Conservation (phyloP, 2,329 filamentous ascomycete species). For the Ceratocystis eucalypticola region DNA sequence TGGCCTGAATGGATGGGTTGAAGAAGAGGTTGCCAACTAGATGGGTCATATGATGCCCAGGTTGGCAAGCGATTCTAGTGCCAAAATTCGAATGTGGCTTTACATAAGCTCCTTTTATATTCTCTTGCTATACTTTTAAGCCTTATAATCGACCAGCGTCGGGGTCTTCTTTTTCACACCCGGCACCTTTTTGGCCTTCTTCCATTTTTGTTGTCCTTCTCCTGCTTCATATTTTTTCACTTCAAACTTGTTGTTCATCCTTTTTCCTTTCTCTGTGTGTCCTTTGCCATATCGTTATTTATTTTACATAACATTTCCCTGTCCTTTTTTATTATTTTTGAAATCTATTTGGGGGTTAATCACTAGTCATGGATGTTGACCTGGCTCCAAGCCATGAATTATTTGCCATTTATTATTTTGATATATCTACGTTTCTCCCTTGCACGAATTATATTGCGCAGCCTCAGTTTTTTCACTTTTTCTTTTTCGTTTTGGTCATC, state of each 20-base stretch:
- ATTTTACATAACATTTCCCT: conserved; percentile 23
- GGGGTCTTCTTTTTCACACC: not conserved
- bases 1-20: conserved; percentile 53
- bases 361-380: not conserved
- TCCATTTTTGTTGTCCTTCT: conserved; percentile 13
- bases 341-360: conserved; percentile 22
- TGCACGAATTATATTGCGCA: not conserved
- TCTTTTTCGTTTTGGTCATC: not conserved
- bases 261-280: conserved; percentile 22
- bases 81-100: conserved; percentile 11
- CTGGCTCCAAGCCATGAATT: not conserved
- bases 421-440: conserved; percentile 6
- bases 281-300: conserved; percentile 18
- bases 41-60: not conserved
- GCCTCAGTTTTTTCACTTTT: not conserved
- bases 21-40: conserved; percentile 51
- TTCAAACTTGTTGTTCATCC: conserved; percentile 24
- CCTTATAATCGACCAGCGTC: conserved; percentile 17
- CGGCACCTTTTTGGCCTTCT: not conserved
- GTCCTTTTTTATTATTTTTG: conserved; percentile 22
- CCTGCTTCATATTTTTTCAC: conserved; percentile 13
- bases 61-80: not conserved
- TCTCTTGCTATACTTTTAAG: not conserved
- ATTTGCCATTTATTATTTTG: conserved; percentile 23
- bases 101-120: conserved; percentile 13